phyloP scores from a whole-genome alignment of 179 eudicot genomes.

The Beta corolliflora region DNA sequence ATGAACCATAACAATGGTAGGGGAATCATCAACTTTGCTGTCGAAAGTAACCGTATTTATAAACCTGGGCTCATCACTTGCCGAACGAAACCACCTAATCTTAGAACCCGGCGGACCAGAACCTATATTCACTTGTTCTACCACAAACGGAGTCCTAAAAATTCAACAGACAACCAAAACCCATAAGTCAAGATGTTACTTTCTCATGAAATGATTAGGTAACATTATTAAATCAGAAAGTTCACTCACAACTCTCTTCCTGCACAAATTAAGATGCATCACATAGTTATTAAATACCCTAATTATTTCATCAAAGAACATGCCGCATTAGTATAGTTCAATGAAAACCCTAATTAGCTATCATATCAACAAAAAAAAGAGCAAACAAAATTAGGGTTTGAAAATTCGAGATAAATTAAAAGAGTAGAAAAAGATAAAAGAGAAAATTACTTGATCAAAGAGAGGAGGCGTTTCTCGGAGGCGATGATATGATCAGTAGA shows the following conservation, averaged over 20 bases:
- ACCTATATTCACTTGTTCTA: conserved; percentile 86
- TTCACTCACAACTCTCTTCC: not conserved
- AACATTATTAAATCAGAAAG: not conserved
- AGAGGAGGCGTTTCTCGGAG: conserved; percentile 88
- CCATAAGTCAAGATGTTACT: not conserved
- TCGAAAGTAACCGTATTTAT: conserved; percentile 87
- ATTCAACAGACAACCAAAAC: conserved; percentile 13
- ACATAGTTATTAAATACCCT: not conserved
- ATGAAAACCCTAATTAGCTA: too few species aligned
- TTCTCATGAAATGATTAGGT: not conserved
- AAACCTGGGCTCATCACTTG: conserved; percentile 77
- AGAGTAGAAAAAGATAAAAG: not conserved
- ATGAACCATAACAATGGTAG: conserved; percentile 94
- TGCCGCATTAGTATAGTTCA: too few species aligned
- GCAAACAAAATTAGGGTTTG: too few species aligned
- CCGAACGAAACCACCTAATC: conserved; percentile 88
- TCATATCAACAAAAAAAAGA: too few species aligned
- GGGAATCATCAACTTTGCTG: conserved; percentile 56
- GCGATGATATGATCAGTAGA: conserved; percentile 89
- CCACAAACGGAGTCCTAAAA: conserved; percentile 74
- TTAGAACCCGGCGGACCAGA: conserved; percentile 95
- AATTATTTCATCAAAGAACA: too few species aligned
- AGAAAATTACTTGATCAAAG: conserved; percentile 64
- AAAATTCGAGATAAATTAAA: not conserved
- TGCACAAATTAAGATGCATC: not conserved